Evolutionary conservation across 306 rosid species (phyloP).

Genomic region (Hippophae tibetana): DNA sequence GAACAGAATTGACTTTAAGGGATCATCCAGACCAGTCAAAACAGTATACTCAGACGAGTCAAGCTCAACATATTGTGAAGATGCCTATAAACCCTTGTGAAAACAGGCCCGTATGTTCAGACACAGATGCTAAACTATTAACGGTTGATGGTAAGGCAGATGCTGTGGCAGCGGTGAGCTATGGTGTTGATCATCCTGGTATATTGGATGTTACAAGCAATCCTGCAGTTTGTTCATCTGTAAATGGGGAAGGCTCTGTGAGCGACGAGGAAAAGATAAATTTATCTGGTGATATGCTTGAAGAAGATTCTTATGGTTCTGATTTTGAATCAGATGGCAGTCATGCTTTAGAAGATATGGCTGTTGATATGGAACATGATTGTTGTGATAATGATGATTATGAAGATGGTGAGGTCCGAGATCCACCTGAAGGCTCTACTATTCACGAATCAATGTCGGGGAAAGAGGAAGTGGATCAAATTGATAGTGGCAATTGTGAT

Average conservation of each 20-base stretch:
- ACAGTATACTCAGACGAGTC: conserved; percentile 13
- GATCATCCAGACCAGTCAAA: conserved; percentile 22
- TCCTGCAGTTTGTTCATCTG: conserved; percentile 25
- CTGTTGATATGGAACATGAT: conserved; percentile 33
- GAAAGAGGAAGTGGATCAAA: conserved; percentile 44
- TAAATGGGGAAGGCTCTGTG: conserved; percentile 38
- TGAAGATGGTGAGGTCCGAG: conserved; percentile 88
- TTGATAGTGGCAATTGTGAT: conserved; percentile 22
- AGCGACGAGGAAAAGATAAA: conserved; percentile 80
- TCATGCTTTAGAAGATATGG: conserved; percentile 41
- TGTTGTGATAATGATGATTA: conserved; percentile 47
- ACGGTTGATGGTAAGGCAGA: conserved; percentile 27
- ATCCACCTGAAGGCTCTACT: conserved; percentile 28
- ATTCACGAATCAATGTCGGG: conserved; percentile 35
- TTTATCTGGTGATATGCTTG: conserved; percentile 51
- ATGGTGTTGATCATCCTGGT: conserved; percentile 20
- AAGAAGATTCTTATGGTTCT: conserved; percentile 52
- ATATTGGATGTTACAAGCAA: conserved; percentile 37
- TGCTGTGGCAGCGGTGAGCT: conserved; percentile 20
- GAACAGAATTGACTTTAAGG: conserved; percentile 21
- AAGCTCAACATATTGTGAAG: conserved; percentile 16
- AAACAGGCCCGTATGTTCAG: conserved; percentile 1
- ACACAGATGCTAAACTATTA: conserved; percentile 17
- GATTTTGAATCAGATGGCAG: conserved; percentile 78
- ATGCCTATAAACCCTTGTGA: conserved; percentile 26